Evolutionary conservation across 306 rosid genomes (phyloP), one percentile per base, ranked within the genome.

Genomic region (Datisca glomerata): DNA sequence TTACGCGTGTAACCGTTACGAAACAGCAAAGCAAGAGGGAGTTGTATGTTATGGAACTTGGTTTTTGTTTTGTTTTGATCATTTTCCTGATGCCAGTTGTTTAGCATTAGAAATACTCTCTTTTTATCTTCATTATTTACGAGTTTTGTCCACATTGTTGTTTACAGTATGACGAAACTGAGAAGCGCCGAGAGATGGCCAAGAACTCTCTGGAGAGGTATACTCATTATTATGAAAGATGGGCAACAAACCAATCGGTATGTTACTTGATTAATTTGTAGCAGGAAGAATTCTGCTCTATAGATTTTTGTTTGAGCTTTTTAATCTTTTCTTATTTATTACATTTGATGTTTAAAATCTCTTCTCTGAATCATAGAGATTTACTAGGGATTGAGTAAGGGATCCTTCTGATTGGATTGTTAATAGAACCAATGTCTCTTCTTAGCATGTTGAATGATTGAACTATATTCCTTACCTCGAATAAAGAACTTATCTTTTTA

Each of bases 191-290:
- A 63, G 93, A 86, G 65, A 86, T 86, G 96, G 96, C 96, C 13
- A 86, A 86, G 71, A 86, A 86, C 58, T 86, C 93, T 3, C 73
- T 86, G 56, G 96, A 86, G 80, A 75, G 91, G 64, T 86, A 86
- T 62, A 86, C 96, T 48, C 96, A 86, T 67, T 86, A 86, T 61
- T 86, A 86, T 56, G 96, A 86, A 75, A 86, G 96, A 49, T 86
- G 96, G 96, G 96, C 96, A 38, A 86, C 93, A 66, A 86, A 86
- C 61, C 96, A 86, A 68, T 75, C 79, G 55, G 96, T 86, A 86
- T 52, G 82, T 49, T n/a, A n/a, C n/a, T n/a, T n/a, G n/a, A n/a
- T 54, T 45, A 13, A 18, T n/a, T 57, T 14, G 6, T 8, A n/a
- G n/a, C n/a, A n/a, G n/a, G n/a, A n/a, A n/a, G n/a, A n/a, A n/a